phyloP scores from a whole-genome alignment of 129 eudicot species.

The Lactuca saligna region DNA sequence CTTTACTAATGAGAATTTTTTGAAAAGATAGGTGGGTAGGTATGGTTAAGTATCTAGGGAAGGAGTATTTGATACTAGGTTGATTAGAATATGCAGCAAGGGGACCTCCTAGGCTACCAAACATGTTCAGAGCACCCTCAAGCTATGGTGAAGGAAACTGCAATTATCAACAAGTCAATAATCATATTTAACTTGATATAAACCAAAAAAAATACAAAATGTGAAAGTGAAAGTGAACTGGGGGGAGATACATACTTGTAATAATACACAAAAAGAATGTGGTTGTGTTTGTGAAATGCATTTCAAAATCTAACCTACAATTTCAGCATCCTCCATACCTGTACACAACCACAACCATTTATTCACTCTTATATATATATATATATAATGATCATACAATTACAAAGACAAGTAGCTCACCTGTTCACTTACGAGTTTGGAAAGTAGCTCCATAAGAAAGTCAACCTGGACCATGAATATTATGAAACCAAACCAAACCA shows the following conservation, averaged over 20 bases:
- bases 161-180: constrained; percentile 31
- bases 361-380: constrained; percentile 8
- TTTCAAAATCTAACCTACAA: constrained; percentile 93
- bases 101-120: constrained; percentile 58
- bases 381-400: too few species aligned
- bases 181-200: too few species aligned
- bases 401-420: constrained; percentile 24
- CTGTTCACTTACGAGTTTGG: constrained; percentile 88
- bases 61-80: constrained; percentile 50
- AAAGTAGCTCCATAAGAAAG: constrained; percentile 87
- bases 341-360: constrained; percentile 19
- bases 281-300: constrained; percentile 95
- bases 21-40: too few species aligned
- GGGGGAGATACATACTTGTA: constrained; percentile 54
- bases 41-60: constrained; percentile 59
- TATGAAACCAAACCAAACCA: too few species aligned
- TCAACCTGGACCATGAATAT: constrained; percentile 65
- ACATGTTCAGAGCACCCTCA: constrained; percentile 81
- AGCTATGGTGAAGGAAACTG: constrained; percentile 93
- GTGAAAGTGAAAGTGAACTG: neutral
- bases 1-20: too few species aligned
- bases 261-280: constrained; percentile 76
- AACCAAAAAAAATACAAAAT: too few species aligned
- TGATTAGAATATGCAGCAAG: constrained; percentile 82
- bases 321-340: constrained; percentile 96